Evolutionary conservation across 2,329 filamentous ascomycete genomes (phyloP), one percentile per base, ranked within the genome.

Genomic region (Trichophyton verrucosum): DNA sequence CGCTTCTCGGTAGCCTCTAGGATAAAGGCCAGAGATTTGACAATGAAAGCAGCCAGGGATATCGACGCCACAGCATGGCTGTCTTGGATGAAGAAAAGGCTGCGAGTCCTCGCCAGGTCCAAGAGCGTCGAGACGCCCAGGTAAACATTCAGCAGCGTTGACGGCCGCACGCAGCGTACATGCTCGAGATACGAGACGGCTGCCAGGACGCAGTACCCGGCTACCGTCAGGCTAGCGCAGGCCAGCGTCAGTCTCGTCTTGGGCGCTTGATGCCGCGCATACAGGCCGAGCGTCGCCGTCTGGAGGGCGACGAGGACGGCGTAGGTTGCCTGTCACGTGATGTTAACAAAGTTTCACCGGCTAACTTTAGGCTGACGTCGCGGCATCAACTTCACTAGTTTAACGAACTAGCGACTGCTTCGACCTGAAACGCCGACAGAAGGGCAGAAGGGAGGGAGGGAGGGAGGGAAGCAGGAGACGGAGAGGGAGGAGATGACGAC

Each of bases 61-160:
- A 57, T 15, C 3, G 15, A 2, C 22, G 55, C 55, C 22, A 44
- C 3, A 15, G 22, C 30, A 2, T 9, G 17, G 55, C 55, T 57
- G 13, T 22, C 20, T 57, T 27, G 40, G 17, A 57, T 44, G 36
- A 57, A 40, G 27, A 57, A 57, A 11, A 57, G 36, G 33, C 71
- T 77, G 22, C 76, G 70, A 2, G 71, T 70, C 20, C 71, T 71
- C 7, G 71, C 71, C 7, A 68, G 66, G 62, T 78, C 75, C 51
- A 78, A 70, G 2, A 76, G 22, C n/a, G 72, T 62, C 1, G 75
- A 73, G 40, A 76, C 58, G 9, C 73, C 65, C 4, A 78, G 71
- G 62, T 76, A 79, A 20, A 70, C 51, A 44, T 70, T 73, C 17
- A 79, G 64, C 11, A 77, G 61, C 38, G 72, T 69, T 1, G 76